These are phyloP conservation scores for Ceratocystis papillata DNA, from an alignment of 2,329 filamentous ascomycete species.

Conservation along the genomic window DNA sequence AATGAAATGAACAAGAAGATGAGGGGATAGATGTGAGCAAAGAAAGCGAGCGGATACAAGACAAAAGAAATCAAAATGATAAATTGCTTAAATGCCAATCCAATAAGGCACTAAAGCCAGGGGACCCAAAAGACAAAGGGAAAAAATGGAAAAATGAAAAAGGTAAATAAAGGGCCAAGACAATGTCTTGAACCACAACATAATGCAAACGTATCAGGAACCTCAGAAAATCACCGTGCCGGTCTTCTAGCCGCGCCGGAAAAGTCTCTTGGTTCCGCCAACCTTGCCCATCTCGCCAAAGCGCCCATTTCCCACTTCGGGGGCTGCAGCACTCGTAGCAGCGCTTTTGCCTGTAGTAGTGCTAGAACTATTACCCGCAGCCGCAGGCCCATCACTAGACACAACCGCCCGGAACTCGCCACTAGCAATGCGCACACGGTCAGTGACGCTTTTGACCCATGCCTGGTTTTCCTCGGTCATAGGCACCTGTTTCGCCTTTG, in stretches of 20 bases:
- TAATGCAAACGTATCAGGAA: not conserved
- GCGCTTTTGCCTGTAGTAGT: not conserved
- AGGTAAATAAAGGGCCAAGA: not conserved
- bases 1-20: not conserved
- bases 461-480: conserved; percentile 63
- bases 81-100: not conserved
- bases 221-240: conserved; percentile 16
- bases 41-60: not conserved
- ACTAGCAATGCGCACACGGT: conserved; percentile 62
- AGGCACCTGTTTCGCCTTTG: conserved; percentile 51
- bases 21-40: not conserved
- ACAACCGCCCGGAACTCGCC: conserved; percentile 45
- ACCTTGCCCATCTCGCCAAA: conserved; percentile 64
- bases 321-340: not conserved
- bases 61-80: conserved; percentile 6
- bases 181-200: not conserved
- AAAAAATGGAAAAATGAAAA: conserved; percentile 7
- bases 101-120: not conserved
- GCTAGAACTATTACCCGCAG: not conserved
- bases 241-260: conserved; percentile 37
- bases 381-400: conserved; percentile 18
- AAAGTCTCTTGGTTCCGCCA: conserved; percentile 62
- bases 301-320: conserved; percentile 27
- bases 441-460: conserved; percentile 76
- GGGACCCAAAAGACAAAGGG: not conserved